Percentiles rank a stretch among this genome's conserved stretches.
Conservation (phyloP, 1,284 basidiomycete genomes). For the Takashimella koratensis region DNA sequence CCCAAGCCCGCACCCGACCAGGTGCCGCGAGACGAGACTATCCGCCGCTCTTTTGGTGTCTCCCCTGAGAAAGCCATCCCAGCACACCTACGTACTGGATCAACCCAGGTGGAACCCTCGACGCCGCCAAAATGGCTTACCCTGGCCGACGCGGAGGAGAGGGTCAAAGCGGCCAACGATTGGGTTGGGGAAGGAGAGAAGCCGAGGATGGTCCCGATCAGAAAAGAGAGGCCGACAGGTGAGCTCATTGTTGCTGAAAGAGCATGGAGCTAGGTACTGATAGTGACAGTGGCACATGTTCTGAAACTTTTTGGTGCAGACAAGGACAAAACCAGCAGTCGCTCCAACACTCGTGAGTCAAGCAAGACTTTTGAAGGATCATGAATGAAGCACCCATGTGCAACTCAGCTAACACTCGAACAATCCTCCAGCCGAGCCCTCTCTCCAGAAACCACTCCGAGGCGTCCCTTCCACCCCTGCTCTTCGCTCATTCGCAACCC, state of each 20-base stretch:
- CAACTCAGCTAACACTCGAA: neutral
- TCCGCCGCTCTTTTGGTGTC: slow-evolving; percentile 19
- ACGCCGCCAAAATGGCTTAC: slow-evolving; percentile 38
- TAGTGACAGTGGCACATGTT: slow-evolving; percentile 26
- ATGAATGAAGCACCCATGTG: neutral
- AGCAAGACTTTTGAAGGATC: slow-evolving; percentile 8
- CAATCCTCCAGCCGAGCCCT: slow-evolving; percentile 20
- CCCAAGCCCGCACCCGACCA: neutral
- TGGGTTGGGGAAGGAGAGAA: slow-evolving; percentile 15
- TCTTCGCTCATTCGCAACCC: slow-evolving; percentile 18
- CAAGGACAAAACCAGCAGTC: slow-evolving; percentile 4
- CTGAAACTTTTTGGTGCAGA: slow-evolving; percentile 29
- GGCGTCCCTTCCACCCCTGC: slow-evolving; percentile 36
- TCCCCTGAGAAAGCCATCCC: slow-evolving; percentile 30
- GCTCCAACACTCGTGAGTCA: slow-evolving; percentile 24
- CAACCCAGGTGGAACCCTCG: slow-evolving; percentile 35
- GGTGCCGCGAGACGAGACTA: neutral
- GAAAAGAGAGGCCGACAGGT: slow-evolving; percentile 37
- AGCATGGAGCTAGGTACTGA: neutral
- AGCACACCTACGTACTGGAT: slow-evolving; percentile 25
- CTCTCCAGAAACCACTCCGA: slow-evolving; percentile 19
- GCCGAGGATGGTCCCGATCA: slow-evolving; percentile 4
- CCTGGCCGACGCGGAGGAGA: slow-evolving; percentile 36
- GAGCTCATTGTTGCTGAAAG: slow-evolving; percentile 7
- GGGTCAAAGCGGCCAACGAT: slow-evolving; percentile 19